phyloP scores from a whole-genome alignment of 352 stramenopile species.

The Phytophthora agathidicida region DNA sequence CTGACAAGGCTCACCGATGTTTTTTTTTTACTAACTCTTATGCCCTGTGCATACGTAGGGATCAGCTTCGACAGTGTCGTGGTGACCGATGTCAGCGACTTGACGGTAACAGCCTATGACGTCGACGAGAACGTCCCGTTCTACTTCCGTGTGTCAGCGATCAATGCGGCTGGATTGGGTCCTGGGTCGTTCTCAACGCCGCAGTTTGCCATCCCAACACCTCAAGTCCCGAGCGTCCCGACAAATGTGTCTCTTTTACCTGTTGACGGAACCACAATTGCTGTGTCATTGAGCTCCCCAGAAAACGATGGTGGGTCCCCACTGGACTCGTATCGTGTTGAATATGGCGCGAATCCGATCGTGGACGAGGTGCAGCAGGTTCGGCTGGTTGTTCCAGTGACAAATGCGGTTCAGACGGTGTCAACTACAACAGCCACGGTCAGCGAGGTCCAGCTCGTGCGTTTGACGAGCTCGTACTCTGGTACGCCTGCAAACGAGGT shows the following conservation, averaged over 20 bases:
- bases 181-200: constrained; percentile 70
- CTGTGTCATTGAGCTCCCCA: constrained; percentile 78
- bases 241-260: constrained; percentile 79
- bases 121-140: constrained; percentile 95
- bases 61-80: constrained; percentile 88
- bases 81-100: constrained; percentile 88
- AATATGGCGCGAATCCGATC: constrained; percentile 88
- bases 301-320: constrained; percentile 84
- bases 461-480: constrained; percentile 81
- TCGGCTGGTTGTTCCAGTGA: constrained; percentile 59
- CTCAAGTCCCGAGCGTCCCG: constrained; percentile 72
- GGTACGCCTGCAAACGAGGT: constrained; percentile 72
- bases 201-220: constrained; percentile 85
- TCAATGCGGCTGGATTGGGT: constrained; percentile 89
- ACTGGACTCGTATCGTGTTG: constrained; percentile 92
- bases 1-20: no score
- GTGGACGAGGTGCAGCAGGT: constrained; percentile 83
- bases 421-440: constrained; percentile 67
- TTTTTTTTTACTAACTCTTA: no score
- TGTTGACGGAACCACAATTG: constrained; percentile 90
- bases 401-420: constrained; percentile 77
- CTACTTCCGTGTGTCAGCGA: constrained; percentile 94
- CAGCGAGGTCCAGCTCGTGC: constrained; percentile 91
- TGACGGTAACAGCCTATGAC: constrained; percentile 80
- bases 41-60: no score